Base-by-base conservation (phyloP, 129 eudicot species). In the Artemisia tridentata region DNA sequence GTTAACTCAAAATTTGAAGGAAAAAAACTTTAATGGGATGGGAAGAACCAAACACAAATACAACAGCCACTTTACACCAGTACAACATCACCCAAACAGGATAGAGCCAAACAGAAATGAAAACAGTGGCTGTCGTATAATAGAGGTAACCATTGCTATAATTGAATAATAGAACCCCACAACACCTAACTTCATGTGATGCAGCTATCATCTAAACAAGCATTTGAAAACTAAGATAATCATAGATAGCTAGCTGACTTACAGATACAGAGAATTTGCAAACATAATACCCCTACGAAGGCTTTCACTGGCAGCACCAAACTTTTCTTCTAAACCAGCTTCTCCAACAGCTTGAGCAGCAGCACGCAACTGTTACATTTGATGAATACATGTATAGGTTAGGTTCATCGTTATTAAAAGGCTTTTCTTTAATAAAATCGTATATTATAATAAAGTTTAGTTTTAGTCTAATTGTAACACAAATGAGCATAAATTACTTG, bases 321-420 rank as follows among this genome's bases (percentile, higher is more conserved):
- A 91, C 79, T 91, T 88, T 45, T 72, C 79, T 80, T 91, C 97
- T 48, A 91, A 82, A 74, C 78, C 88, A 43, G 79, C 87, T 79
- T 91, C 96, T 63, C 97, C 97, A 48, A 88, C 97, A 21, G 96
- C 97, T 74, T 84, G 83, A 45, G 97, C 97, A 25, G 97, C 97
- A 65, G 79, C 88, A 63, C 84, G 81, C 79, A 91, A 79, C 97
- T 91, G 90, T 74, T 49, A 68, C 27, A 70, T 23, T 43, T 1
- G 16, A 68, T 27, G 19, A 29, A 66, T 23, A 7, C 5, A 16
- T 64, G 10, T 43, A 13, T 15, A 68, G 16, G 11, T 25, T 71
- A 41, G 27, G 20, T 56, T 19, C 2, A 58, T n/a, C 11, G 31
- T 52, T 29, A 25, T 2, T 38, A 31, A 11, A 2, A 50, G 55